A percentile compares a stretch with the other conserved stretches of the same genome.
These are phyloP conservation scores for Pyrenochaeta sp. DNA, from an alignment of 2,329 filamentous ascomycete genomes.

Conservation along the genomic window DNA sequence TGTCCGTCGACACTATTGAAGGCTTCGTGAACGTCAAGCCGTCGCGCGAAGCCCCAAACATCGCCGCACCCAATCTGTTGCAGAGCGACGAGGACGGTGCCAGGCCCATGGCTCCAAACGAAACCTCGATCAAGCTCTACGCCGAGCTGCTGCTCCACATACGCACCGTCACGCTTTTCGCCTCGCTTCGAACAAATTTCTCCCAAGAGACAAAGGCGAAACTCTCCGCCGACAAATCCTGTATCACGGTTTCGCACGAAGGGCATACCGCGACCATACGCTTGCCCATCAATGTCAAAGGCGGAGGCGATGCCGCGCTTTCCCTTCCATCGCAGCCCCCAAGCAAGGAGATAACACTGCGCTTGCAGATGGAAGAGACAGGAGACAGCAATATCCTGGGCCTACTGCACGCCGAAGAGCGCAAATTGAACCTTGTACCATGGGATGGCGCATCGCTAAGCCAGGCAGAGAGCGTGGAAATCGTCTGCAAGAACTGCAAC, in stretches of 20 bases:
- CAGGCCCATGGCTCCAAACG: slow-evolving; percentile 35
- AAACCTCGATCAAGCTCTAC: slow-evolving; percentile 56
- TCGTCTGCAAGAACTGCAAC: slow-evolving; percentile 39
- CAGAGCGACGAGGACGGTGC: slow-evolving; percentile 32
- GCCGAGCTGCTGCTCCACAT: slow-evolving; percentile 68
- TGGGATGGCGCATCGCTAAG: slow-evolving; percentile 53
- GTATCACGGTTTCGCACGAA: slow-evolving; percentile 56
- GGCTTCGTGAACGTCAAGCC: slow-evolving; percentile 43
- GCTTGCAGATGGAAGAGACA: slow-evolving; percentile 60
- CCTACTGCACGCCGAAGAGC: slow-evolving; percentile 35
- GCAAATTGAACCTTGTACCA: slow-evolving; percentile 49
- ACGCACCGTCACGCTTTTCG: slow-evolving; percentile 65
- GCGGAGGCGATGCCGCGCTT: slow-evolving; percentile 55
- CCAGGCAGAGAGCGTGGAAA: slow-evolving; percentile 20
- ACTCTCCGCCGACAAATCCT: slow-evolving; percentile 53
- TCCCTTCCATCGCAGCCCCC: slow-evolving; percentile 57
- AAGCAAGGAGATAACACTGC: slow-evolving; percentile 60
- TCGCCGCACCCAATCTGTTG: slow-evolving; percentile 41
- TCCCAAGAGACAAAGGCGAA: slow-evolving; percentile 53
- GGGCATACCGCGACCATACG: slow-evolving; percentile 53
- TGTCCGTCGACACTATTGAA: slow-evolving; percentile 38
- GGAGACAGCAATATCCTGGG: slow-evolving; percentile 40
- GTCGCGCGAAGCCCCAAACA: slow-evolving; percentile 19
- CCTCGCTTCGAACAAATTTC: slow-evolving; percentile 56
- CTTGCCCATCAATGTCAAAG: slow-evolving; percentile 56